These are phyloP conservation scores for Pyrrhoderma lamaoense DNA, from an alignment of 1,284 basidiomycete genomes.

Conservation along the genomic window DNA sequence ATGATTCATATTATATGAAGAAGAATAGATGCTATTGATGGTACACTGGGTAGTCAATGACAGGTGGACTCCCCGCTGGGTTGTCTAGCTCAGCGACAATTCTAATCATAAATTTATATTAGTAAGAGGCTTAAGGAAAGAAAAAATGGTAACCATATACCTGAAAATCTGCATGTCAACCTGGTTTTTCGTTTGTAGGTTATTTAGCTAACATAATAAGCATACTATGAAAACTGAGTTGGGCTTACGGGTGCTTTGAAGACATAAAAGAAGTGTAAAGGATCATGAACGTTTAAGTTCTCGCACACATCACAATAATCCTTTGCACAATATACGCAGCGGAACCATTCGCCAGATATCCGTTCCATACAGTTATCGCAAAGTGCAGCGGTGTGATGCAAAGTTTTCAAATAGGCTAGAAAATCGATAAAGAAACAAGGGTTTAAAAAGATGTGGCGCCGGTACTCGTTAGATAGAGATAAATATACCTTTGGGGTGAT, in stretches of 20 bases:
- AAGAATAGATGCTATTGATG: conserved; percentile 24
- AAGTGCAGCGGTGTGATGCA: conserved; percentile 60
- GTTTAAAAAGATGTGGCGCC: conserved; percentile 1
- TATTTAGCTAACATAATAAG: background rate
- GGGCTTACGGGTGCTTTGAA: conserved; percentile 72
- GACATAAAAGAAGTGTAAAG: conserved; percentile 75
- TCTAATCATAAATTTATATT: conserved; percentile 29
- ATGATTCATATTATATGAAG: too few species aligned
- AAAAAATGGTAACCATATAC: conserved; percentile 30
- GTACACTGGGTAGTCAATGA: conserved; percentile 55
- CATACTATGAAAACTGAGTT: background rate
- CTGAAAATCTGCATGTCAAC: conserved; percentile 55
- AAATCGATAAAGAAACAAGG: background rate
- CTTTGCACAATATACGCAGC: conserved; percentile 78
- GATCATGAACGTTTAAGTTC: conserved; percentile 69
- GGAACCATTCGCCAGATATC: conserved; percentile 79
- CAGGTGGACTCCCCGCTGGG: conserved; percentile 43
- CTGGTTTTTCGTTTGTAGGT: too few species aligned
- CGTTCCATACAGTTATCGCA: conserved; percentile 71
- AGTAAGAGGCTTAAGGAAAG: background rate
- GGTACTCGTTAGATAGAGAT: too few species aligned
- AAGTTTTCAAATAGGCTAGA: conserved; percentile 59
- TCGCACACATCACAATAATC: conserved; percentile 81
- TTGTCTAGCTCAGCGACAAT: conserved; percentile 53
- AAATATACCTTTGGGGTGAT: conserved; percentile 52